A percentile compares a stretch with the other conserved stretches of the same genome.
Conservation (phyloP, 1,139 yeast species). For the Kurtzmaniella quercitrusa region DNA sequence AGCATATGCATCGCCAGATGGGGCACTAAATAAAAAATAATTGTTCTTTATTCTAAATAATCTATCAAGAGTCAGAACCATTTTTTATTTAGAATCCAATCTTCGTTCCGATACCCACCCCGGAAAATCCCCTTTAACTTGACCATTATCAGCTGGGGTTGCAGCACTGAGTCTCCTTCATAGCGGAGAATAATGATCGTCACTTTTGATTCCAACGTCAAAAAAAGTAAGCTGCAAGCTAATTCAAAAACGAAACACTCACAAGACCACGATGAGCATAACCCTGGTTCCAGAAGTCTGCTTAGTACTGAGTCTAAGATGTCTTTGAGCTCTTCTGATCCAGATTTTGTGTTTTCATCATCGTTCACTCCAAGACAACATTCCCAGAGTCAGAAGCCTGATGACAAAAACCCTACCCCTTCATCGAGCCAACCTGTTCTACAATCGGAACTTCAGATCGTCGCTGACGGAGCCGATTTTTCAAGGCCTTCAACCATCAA, state of each 20-base stretch:
- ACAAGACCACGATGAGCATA: neutral
- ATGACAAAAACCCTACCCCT: neutral
- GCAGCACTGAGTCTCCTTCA: neutral
- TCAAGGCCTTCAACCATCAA: constrained; percentile 7
- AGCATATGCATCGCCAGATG: too few relatives aligned
- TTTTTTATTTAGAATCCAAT: neutral
- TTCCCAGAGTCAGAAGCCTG: neutral
- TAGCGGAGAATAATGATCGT: constrained; percentile 2
- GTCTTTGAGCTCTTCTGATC: neutral
- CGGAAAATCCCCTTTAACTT: neutral
- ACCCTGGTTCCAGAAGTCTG: neutral
- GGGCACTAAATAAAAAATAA: neutral
- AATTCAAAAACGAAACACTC: neutral
- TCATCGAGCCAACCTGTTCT: neutral
- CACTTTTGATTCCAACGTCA: constrained; percentile 6
- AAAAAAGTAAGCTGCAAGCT: neutral
- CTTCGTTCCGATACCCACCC: neutral
- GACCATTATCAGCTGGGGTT: neutral
- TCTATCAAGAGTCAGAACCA: neutral
- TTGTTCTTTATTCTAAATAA: neutral
- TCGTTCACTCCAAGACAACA: neutral
- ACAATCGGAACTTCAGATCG: neutral
- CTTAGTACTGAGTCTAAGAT: neutral
- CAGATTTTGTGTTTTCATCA: neutral
- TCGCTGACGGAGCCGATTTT: neutral